Conservation (phyloP, 306 rosid species). For the barrel medic (Medicago truncatula) region DNA sequence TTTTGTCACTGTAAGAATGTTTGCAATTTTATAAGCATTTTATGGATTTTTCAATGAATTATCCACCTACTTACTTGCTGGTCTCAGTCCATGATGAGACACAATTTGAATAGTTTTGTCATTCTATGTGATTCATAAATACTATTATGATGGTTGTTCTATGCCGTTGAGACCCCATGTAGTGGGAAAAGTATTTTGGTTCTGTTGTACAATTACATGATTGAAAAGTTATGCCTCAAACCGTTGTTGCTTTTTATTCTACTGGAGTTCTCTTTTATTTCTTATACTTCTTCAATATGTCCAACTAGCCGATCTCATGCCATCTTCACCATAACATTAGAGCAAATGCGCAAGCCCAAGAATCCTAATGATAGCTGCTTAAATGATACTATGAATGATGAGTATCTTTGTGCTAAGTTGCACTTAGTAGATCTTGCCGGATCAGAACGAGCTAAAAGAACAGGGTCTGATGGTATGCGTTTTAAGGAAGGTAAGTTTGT, state of each 20-base stretch:
- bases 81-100: background rate
- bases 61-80: conserved; percentile 13
- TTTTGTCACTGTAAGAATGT: conserved; percentile 23
- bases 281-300: conserved; percentile 46
- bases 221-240: conserved; percentile 30
- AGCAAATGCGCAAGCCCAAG: conserved; percentile 87
- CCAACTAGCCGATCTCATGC: conserved; percentile 94
- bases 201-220: conserved; percentile 8
- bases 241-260: conserved; percentile 32
- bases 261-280: conserved; percentile 35
- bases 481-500: conserved; percentile 86
- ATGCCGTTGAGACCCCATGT: conserved; percentile 7
- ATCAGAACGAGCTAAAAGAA: conserved; percentile 98
- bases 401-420: conserved; percentile 93
- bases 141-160: background rate
- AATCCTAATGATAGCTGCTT: conserved; percentile 53
- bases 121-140: background rate
- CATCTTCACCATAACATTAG: conserved; percentile 96
- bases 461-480: conserved; percentile 98
- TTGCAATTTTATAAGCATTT: conserved; percentile 15
- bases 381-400: conserved; percentile 71
- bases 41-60: conserved; percentile 26
- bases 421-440: conserved; percentile 99
- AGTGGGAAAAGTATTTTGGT: conserved; percentile 15
- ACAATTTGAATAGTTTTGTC: background rate